These are phyloP conservation scores for Ceratocystis cacaofunesta DNA, from an alignment of 2,329 filamentous ascomycete genomes.

Conservation along the genomic window DNA sequence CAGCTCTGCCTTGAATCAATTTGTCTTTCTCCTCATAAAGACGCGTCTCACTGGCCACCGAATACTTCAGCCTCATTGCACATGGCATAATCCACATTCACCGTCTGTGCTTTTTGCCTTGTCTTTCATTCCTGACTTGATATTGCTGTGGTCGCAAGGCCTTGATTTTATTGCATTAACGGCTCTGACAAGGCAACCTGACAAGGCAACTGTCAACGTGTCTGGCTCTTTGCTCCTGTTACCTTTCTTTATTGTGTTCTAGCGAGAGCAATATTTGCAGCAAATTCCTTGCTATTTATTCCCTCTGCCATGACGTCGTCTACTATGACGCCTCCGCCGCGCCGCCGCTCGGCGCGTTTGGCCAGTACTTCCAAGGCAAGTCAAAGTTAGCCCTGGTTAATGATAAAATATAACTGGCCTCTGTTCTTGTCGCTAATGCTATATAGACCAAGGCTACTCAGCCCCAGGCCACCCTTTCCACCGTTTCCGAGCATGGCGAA, in stretches of 20 bases:
- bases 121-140: too few species aligned
- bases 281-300: too few species aligned
- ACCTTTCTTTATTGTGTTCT: background rate
- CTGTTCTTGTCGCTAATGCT: constrained; percentile 8
- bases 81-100: too few species aligned
- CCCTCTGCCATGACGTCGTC: background rate
- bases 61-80: too few species aligned
- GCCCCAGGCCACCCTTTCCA: constrained; percentile 25
- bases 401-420: background rate
- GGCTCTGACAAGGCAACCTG: too few species aligned
- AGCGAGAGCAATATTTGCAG: too few species aligned
- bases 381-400: constrained; percentile 7
- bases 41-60: too few species aligned
- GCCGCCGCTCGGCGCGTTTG: constrained; percentile 32
- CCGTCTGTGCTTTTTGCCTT: too few species aligned
- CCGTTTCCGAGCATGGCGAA: constrained; percentile 33
- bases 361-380: constrained; percentile 27
- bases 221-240: background rate
- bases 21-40: background rate
- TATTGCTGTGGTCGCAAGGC: too few species aligned
- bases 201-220: too few species aligned
- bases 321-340: constrained; percentile 28
- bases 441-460: constrained; percentile 22
- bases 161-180: background rate
- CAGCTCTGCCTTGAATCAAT: background rate